These are phyloP conservation scores for Serendipita indica DNA, from an alignment of 768 basidiomycete genomes.

Conservation along the genomic window DNA sequence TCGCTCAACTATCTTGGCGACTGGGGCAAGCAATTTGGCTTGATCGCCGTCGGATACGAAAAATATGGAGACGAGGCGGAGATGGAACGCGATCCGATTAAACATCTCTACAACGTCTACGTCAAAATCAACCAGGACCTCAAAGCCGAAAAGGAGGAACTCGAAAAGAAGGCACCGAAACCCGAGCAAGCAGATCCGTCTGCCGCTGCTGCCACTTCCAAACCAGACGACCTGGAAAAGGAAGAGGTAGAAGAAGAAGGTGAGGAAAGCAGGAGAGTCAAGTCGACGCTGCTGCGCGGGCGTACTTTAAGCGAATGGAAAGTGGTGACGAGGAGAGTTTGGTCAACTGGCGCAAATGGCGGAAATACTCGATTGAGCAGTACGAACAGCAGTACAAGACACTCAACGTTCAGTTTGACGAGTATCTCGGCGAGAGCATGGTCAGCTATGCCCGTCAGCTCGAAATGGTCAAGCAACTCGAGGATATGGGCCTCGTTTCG, in stretches of 20 bases:
- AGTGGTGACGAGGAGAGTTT: conserved; percentile 78
- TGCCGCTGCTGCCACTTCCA: conserved; percentile 52
- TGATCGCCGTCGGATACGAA: conserved; percentile 83
- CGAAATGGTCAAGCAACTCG: conserved; percentile 49
- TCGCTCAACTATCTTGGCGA: conserved; percentile 93
- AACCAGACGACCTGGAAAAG: conserved; percentile 28
- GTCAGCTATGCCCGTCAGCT: conserved; percentile 63
- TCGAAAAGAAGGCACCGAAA: not conserved
- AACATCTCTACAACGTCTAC: conserved; percentile 88
- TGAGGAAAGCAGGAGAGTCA: too few species aligned
- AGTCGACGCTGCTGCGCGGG: conserved; percentile 62
- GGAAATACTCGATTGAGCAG: conserved; percentile 77
- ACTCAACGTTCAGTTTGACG: conserved; percentile 81
- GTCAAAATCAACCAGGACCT: conserved; percentile 87
- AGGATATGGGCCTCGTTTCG: conserved; percentile 54
- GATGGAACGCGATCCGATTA: conserved; percentile 78
- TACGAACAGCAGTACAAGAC: conserved; percentile 79
- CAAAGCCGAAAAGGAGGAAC: conserved; percentile 38
- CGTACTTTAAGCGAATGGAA: conserved; percentile 91
- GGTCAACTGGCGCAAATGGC: conserved; percentile 84
- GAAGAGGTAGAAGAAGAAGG: conserved; percentile 9
- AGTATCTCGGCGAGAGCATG: conserved; percentile 81
- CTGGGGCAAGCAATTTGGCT: conserved; percentile 94
- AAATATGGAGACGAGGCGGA: conserved; percentile 78
- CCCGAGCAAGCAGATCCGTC: conserved; percentile 32